These are phyloP conservation scores for Pyrenophora seminiperda DNA, from an alignment of 2,329 filamentous ascomycete genomes.

Conservation along the genomic window DNA sequence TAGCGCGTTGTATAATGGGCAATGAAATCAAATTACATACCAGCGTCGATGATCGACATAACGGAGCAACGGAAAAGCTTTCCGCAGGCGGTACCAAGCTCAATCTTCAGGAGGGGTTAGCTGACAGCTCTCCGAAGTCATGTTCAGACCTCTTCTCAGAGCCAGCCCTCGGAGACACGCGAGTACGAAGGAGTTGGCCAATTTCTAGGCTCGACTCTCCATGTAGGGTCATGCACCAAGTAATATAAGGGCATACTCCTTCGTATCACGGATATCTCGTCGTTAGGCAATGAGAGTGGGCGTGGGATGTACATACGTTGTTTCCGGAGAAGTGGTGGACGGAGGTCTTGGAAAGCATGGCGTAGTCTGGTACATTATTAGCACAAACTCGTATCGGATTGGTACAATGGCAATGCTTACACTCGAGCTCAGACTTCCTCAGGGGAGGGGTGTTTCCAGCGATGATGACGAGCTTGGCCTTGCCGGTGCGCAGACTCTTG, in stretches of 20 bases:
- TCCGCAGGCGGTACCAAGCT: conserved; percentile 96
- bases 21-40: conserved; percentile 46
- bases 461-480: conserved; percentile 98
- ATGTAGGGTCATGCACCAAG: conserved; percentile 5
- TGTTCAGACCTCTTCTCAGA: conserved; percentile 86
- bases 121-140: conserved; percentile 86
- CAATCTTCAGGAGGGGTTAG: conserved; percentile 80
- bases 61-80: conserved; percentile 98
- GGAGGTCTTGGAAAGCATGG: conserved; percentile 22
- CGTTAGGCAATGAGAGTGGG: conserved; percentile 48
- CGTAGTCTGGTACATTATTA: conserved; percentile 13
- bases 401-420: conserved; percentile 57
- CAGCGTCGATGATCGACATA: conserved; percentile 95
- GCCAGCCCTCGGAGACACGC: conserved; percentile 58
- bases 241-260: neutral
- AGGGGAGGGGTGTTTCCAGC: conserved; percentile 95
- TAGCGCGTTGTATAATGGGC: conserved; percentile 10
- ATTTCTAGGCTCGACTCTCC: neutral
- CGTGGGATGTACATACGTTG: conserved; percentile 77
- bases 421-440: conserved; percentile 96
- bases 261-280: conserved; percentile 34
- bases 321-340: conserved; percentile 98
- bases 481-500: conserved; percentile 87
- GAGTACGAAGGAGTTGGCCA: conserved; percentile 9
- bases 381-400: neutral